Conservation (phyloP, 164 flowering plant species). For the Vitis cinerea region DNA sequence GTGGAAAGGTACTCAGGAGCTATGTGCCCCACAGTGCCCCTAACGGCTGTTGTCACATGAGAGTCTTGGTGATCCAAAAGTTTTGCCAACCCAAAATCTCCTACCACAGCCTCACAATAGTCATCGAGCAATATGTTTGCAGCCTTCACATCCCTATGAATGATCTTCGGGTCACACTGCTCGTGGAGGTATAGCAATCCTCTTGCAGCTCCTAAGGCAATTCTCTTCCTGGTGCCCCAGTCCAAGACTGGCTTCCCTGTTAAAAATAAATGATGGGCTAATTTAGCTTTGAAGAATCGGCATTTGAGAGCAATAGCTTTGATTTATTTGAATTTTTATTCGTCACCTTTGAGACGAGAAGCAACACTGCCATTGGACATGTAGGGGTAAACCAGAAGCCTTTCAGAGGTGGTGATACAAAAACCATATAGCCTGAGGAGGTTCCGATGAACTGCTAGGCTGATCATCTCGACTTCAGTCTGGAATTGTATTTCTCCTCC, state of each 20-base stretch:
- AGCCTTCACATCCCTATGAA: constrained; percentile 91
- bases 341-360: constrained; percentile 73
- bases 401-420: constrained; percentile 64
- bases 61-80: constrained; percentile 92
- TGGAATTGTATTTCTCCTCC: constrained; percentile 84
- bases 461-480: constrained; percentile 85
- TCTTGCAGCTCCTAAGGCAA: constrained; percentile 82
- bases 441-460: constrained; percentile 79
- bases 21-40: constrained; percentile 94
- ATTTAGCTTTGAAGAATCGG: neutral
- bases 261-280: constrained; percentile 1
- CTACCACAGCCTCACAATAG: constrained; percentile 85
- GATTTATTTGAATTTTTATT: neutral
- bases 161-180: constrained; percentile 94
- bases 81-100: constrained; percentile 93
- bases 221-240: constrained; percentile 81
- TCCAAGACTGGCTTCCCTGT: constrained; percentile 72
- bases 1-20: constrained; percentile 97
- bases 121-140: constrained; percentile 91
- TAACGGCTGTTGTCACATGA: constrained; percentile 91
- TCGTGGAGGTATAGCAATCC: constrained; percentile 88
- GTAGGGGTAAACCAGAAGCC: constrained; percentile 72
- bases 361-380: constrained; percentile 90
- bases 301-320: neutral
- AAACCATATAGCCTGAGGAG: constrained; percentile 70